Conservation (phyloP, 139 green algal species). For the Edaphochlamys debaryana region DNA sequence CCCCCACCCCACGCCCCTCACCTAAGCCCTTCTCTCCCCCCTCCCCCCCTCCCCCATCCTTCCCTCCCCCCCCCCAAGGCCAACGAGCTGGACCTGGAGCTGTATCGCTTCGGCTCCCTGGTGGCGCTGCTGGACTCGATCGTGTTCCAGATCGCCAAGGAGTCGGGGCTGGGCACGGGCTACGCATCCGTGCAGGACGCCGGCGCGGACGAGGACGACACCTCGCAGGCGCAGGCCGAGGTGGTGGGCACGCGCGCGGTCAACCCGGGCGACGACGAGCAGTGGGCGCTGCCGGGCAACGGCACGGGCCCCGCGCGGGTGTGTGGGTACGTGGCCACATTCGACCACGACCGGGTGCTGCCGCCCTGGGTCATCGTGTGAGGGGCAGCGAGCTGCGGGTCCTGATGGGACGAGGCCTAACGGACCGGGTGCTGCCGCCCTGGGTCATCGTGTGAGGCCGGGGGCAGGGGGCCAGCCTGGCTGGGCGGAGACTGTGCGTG, state of each 20-base stretch:
- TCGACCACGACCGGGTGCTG: neutral
- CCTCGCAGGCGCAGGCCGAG: neutral
- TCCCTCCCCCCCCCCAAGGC: too few relatives aligned
- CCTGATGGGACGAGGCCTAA: neutral
- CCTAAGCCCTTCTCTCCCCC: too few relatives aligned
- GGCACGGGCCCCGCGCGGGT: neutral
- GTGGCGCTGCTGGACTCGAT: conserved; percentile 24
- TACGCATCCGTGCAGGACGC: neutral
- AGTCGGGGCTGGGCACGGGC: conserved; percentile 19
- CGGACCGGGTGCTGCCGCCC: neutral
- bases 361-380: neutral
- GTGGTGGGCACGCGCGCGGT: neutral
- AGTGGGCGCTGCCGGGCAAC: conserved; percentile 19
- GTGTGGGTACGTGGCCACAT: conserved; percentile 13
- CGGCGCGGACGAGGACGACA: neutral
- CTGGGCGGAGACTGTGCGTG: neutral
- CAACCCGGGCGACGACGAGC: conserved; percentile 17
- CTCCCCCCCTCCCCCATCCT: too few relatives aligned
- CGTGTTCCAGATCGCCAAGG: conserved; percentile 27
- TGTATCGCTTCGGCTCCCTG: conserved; percentile 28
- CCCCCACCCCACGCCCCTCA: too few relatives aligned
- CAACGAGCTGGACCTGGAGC: conserved; percentile 36
- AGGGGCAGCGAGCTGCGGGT: neutral
- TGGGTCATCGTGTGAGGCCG: neutral
- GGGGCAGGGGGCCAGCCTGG: neutral